These are phyloP conservation scores for Ascochyta fabae DNA, from an alignment of 2,329 filamentous ascomycete genomes.

Conservation along the genomic window DNA sequence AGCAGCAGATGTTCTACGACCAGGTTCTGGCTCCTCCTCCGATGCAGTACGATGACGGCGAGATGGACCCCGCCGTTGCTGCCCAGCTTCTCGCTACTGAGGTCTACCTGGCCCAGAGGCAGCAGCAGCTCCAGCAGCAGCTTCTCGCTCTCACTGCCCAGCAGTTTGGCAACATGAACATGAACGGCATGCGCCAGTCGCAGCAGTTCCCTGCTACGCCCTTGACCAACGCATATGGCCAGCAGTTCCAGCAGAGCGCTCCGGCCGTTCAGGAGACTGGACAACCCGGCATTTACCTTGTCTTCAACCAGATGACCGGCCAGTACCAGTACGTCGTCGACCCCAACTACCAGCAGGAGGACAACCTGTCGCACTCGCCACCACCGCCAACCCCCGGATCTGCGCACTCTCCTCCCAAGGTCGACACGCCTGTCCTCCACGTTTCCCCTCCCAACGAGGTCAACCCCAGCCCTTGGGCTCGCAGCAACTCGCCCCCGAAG, in stretches of 20 bases:
- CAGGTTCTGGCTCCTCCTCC: conserved; percentile 86
- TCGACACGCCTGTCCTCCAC: conserved; percentile 67
- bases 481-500: conserved; percentile 70
- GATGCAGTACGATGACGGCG: conserved; percentile 71
- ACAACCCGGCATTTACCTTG: conserved; percentile 78
- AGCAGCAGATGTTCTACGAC: conserved; percentile 68
- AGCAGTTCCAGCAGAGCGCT: conserved; percentile 70
- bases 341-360: conserved; percentile 61
- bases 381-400: conserved; percentile 54
- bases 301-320: conserved; percentile 85
- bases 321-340: conserved; percentile 84
- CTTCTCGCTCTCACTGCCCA: conserved; percentile 76
- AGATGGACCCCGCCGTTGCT: conserved; percentile 85
- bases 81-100: conserved; percentile 91
- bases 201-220: conserved; percentile 62
- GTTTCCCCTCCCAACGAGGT: conserved; percentile 76
- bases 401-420: conserved; percentile 46
- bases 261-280: conserved; percentile 70
- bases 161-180: conserved; percentile 64
- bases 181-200: conserved; percentile 59
- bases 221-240: conserved; percentile 65
- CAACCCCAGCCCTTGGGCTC: conserved; percentile 60
- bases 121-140: conserved; percentile 94
- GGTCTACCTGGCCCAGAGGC: conserved; percentile 89
- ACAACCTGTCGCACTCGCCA: conserved; percentile 55